Base-by-base conservation (phyloP, 352 stramenopile species). In the Globisporangium paroecandrum region DNA sequence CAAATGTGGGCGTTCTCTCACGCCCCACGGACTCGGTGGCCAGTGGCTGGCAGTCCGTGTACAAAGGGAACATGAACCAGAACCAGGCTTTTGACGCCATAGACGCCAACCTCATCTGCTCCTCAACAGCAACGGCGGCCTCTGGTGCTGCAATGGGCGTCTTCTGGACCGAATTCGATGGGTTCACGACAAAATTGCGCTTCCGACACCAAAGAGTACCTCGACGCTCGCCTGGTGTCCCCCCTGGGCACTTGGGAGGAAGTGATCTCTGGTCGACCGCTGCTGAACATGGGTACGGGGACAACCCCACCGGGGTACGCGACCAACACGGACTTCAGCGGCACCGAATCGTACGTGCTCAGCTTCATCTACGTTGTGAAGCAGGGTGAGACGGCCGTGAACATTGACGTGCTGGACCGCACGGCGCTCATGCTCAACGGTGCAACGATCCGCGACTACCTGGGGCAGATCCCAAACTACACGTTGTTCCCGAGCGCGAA, bases 81-180 rank as follows among this genome's bases (percentile, higher is more conserved):
- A 90, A 92, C 55, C 24, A 73, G 2, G 67, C 51, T 1, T 80
- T 74, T 9, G 83, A 92, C 29, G 69, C 65, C 0, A 67, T 78
- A 4, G 75, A 87, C 15, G 69, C 72, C 0, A 59, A 69, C 5
- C 58, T 91, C 0, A 58, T 89, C 3, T 94, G 85, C 38, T 78
- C 77, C 0, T 75, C 68, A 1, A 53, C 63, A 6, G 67, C 60
- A 0, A 60, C 67, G 29, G 56, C 22, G 3, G n/a, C 51, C 0
- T 51, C 59, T 3, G 62, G 46, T 1, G 15, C 65, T 51, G 62
- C 65, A 5, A 66, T 79, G 1, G 85, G 81, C 4, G 13, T 91
- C 8, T 43, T 89, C 6, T 94, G 85, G 85, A 92, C 82, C 0
- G 85, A 94, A 46, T 92, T 85, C 46, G 83, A 94, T 49, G 85